Percentiles rank a stretch among this genome's conserved stretches.
Evolutionary conservation across 164 flowering plant species (phyloP).

Genomic region (Vitis vinifera): ASM3070453v1 NC_081820.1:21650001-21650500

Average conservation of each 20-base stretch:
- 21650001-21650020: constrained; percentile 80
- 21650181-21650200: constrained; percentile 24
- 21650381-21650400: constrained; percentile 92
- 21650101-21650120: constrained; percentile 86
- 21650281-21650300: constrained; percentile 91
- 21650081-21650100: constrained; percentile 71
- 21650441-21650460: constrained; percentile 91
- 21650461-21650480: constrained; percentile 72
- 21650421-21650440: constrained; percentile 79
- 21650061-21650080: constrained; percentile 71
- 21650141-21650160: constrained; percentile 70
- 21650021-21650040: constrained; percentile 74
- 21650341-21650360: constrained; percentile 73
- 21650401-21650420: constrained; percentile 81
- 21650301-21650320: constrained; percentile 94
- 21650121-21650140: constrained; percentile 86
- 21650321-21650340: constrained; percentile 65
- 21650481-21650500: constrained; percentile 81
- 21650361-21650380: constrained; percentile 95
- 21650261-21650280: constrained; percentile 64
- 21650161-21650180: constrained; percentile 39
- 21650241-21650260: constrained; percentile 57
- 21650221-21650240: constrained; percentile 71
- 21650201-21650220: constrained; percentile 54
- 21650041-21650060: constrained; percentile 74